Percentiles rank a stretch among this genome's conserved stretches.
Conservation (phyloP, 176 grass and related monocot species). For the Eragrostis curvula region DNA sequence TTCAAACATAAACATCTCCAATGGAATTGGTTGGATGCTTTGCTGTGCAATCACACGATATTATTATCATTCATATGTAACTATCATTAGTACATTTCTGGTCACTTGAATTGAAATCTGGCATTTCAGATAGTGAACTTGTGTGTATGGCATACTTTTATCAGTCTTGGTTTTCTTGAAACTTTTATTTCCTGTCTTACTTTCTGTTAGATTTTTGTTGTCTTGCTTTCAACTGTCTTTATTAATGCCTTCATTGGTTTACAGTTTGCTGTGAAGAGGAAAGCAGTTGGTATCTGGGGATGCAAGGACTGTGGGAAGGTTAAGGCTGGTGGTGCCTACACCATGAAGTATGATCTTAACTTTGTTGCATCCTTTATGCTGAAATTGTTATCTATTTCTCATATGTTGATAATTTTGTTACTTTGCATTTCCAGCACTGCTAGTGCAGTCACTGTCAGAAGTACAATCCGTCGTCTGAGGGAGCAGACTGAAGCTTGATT, state of each 20-base stretch:
- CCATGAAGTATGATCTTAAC: slow-evolving; percentile 65
- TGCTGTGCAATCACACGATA: not conserved
- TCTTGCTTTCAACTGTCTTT: not conserved
- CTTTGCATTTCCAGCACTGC: slow-evolving; percentile 61
- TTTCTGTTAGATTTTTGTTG: not conserved
- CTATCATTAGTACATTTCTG: not conserved
- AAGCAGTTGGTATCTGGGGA: slow-evolving; percentile 86
- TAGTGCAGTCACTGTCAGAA: slow-evolving; percentile 76
- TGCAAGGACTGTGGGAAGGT: slow-evolving; percentile 91
- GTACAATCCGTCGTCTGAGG: slow-evolving; percentile 78
- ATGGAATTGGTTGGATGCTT: not conserved
- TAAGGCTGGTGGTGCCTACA: slow-evolving; percentile 82
- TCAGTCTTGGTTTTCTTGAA: not conserved
- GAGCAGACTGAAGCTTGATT: slow-evolving; percentile 76
- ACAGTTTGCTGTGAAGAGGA: slow-evolving; percentile 89
- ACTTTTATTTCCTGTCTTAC: not conserved
- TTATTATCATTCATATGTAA: not conserved
- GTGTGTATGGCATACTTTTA: not conserved
- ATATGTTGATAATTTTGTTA: not conserved
- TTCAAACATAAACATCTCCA: not conserved
- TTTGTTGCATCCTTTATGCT: not conserved
- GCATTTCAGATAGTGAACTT: not conserved
- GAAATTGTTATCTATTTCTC: not conserved
- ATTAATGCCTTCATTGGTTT: not conserved
- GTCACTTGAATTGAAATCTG: not conserved